Evolutionary conservation across 306 rosid species (phyloP), one percentile per base, ranked within the genome.

Genomic region (Hippophae gyantsensis): DNA sequence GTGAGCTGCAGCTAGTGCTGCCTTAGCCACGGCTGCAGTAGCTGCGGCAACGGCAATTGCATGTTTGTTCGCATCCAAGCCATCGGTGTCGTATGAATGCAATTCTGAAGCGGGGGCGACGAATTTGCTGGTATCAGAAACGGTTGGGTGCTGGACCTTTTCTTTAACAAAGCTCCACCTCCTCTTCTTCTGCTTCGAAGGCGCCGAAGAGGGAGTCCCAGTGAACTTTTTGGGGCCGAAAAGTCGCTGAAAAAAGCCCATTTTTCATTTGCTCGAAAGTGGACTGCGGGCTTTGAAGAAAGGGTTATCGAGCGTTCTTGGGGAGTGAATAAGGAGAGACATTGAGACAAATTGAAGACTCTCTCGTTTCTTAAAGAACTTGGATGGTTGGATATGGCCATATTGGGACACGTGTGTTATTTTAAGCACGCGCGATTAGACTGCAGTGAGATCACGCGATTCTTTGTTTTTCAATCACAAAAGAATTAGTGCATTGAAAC

Each of bases 31-130:
- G 6, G 96, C 93, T 0, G 95, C 96, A 2, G 95, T 92, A 5
- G 96, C 96, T 1, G 95, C 90, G 0, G 96, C 96, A 0, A 92
- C 99, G 0, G 96, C 99, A 32, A 92, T 76, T 7, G 99, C 99
- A 66, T 85, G 96, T 60, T 83, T 83, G 62, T 78, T 83, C 14
- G 95, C 72, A 66, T 85, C 93, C 13, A 78, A 54, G 14, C 78
- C 61, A 3, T 69, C 72, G 6, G 72, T 7, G 65, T 52, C 61
- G 18, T 32, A 2, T 32, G 38, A 0, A 32, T 2, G 38, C 2
- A 32, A 32, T 32, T 32, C 38, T 4, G 74, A 50, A 3, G 63
- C 7, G 10, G 81, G 25, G 13, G 66, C 42, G 27, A 66, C 68
- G 54, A 60, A 40, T 41, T 52, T 42, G 48, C 76, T 45, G 64